Base-by-base conservation (phyloP, 495 filamentous ascomycete genomes). In the Glarea lozoyensis region DNA sequence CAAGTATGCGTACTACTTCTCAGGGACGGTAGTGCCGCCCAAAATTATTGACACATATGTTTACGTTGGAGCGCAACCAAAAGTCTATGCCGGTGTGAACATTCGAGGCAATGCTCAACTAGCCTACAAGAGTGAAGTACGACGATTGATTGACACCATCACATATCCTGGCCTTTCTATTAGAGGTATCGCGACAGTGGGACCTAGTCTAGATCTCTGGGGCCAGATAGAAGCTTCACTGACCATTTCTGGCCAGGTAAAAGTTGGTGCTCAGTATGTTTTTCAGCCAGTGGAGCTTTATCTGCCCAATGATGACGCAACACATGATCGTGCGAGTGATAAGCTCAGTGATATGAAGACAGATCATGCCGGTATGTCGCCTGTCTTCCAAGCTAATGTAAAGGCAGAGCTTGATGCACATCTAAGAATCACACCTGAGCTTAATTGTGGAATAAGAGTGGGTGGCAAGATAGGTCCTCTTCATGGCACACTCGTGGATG, bases 111-210 rank as follows among this genome's bases (percentile, higher is more conserved):
- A n/a, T 29, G 25, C 25, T 29, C 7, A 29, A 29, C 7, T 29
- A n/a, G n/a, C 25, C 7, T 29, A 29, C n/a, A 7, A 29, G 7
- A 29, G 25, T 29, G n/a, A 29, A n/a, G 7, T n/a, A 7, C 7
- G 7, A 7, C 7, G n/a, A n/a, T 29, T 29, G 25, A 29, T 29
- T 29, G 25, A 29, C 25, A 29, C 25, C 25, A 7, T 29, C 7
- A n/a, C 25, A 7, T 29, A n/a, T 7, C 25, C 25, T 7, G 25
- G 25, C n/a, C 25, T 29, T 7, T 7, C 25, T 2, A 57, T 63
- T 43, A 63, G 61, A 42, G 60, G 60, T 13, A 61, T 63, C 16
- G 60, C 59, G 2, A 50, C 59, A 3, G 54, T 63, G 10, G 60
- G 60, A 4, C 60, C 60, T 0, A 36, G 7, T 9, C 7, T 36